These are phyloP conservation scores for Gossypium thurberi DNA, from an alignment of 345 rosid species.

Conservation along the genomic window DNA sequence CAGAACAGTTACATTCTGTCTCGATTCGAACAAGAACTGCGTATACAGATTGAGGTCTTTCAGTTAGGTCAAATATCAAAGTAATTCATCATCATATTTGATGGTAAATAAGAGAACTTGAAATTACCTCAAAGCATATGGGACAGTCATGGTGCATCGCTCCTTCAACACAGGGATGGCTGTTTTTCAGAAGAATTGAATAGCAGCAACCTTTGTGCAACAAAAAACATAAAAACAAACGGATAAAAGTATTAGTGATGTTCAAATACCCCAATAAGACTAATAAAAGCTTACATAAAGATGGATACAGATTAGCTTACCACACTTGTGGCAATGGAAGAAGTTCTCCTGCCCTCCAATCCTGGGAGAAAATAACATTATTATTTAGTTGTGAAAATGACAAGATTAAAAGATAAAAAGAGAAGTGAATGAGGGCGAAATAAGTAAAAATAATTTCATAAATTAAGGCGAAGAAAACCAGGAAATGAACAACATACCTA, in stretches of 20 bases:
- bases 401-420: not conserved
- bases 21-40: constrained; percentile 77
- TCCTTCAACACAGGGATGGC: constrained; percentile 89
- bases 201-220: constrained; percentile 73
- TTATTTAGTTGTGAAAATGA: not conserved
- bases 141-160: constrained; percentile 99
- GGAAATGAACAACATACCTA: constrained; percentile 44
- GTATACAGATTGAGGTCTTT: not conserved
- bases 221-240: not conserved
- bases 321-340: constrained; percentile 87
- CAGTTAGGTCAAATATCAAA: not conserved
- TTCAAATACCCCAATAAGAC: not conserved
- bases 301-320: constrained; percentile 33
- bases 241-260: not conserved
- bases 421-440: not conserved
- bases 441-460: not conserved
- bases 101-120: not conserved
- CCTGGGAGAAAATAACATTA: constrained; percentile 29
- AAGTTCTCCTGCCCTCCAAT: constrained; percentile 79
- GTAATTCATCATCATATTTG: not conserved
- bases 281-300: not conserved
- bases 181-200: constrained; percentile 53
- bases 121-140: constrained; percentile 79
- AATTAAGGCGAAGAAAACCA: not conserved
- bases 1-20: constrained; percentile 60